Evolutionary conservation across 805 yeast genomes (phyloP).

Genomic region (Pichia thaimueangensis): DNA sequence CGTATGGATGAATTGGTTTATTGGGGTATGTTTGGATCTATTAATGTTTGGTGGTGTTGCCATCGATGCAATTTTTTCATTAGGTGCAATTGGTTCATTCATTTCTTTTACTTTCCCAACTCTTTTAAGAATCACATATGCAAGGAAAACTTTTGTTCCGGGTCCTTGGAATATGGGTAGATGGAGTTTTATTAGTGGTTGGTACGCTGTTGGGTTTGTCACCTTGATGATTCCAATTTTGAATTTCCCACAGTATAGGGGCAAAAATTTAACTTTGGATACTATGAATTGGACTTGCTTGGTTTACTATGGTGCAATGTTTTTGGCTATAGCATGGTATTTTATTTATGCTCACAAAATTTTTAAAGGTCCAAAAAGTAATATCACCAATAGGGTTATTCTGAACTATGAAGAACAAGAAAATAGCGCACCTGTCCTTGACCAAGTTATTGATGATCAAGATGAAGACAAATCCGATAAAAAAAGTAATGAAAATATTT

Average conservation of each 20-base stretch:
- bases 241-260: constrained; percentile 48
- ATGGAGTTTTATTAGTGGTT: constrained; percentile 43
- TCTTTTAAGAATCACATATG: constrained; percentile 49
- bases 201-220: constrained; percentile 44
- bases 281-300: constrained; percentile 60
- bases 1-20: constrained; percentile 48
- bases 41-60: constrained; percentile 62
- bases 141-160: constrained; percentile 44
- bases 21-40: constrained; percentile 50
- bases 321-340: constrained; percentile 45
- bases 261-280: constrained; percentile 30
- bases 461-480: background rate
- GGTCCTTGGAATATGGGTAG: constrained; percentile 67
- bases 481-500: background rate
- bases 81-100: constrained; percentile 65
- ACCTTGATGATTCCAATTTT: constrained; percentile 52
- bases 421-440: background rate
- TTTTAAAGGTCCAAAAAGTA: constrained; percentile 57
- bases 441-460: background rate
- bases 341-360: constrained; percentile 48
- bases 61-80: constrained; percentile 65
- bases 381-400: constrained; percentile 16
- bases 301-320: constrained; percentile 55
- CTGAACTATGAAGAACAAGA: background rate
- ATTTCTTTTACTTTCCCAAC: constrained; percentile 64